Evolutionary conservation across 345 rosid species (phyloP).

Genomic region (Ceriops decandra): DNA sequence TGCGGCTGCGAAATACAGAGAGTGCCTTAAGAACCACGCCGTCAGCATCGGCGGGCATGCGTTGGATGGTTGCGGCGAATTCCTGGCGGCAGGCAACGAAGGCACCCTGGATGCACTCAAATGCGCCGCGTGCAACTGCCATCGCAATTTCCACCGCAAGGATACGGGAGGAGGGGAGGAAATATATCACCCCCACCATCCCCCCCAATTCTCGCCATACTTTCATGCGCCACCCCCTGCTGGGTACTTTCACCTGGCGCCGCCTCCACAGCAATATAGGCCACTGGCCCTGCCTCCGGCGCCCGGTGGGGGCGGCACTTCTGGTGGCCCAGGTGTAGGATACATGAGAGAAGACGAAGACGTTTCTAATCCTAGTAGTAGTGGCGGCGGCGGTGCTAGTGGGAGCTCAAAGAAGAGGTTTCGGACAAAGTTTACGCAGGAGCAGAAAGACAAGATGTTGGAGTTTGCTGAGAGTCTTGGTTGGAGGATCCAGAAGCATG

Average conservation of each 20-base stretch:
- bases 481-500: slow-evolving; percentile 93
- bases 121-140: slow-evolving; percentile 92
- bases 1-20: slow-evolving; percentile 44
- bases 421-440: slow-evolving; percentile 74
- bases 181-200: slow-evolving; percentile 30
- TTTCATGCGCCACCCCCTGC: slow-evolving; percentile 58
- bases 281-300: slow-evolving; percentile 54
- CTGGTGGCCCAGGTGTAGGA: slow-evolving; percentile 23
- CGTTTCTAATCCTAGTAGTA: slow-evolving; percentile 81
- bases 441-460: slow-evolving; percentile 85
- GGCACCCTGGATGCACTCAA: slow-evolving; percentile 65
- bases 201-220: slow-evolving; percentile 58
- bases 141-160: slow-evolving; percentile 90
- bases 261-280: slow-evolving; percentile 37
- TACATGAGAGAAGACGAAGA: slow-evolving; percentile 68
- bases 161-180: slow-evolving; percentile 36
- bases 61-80: slow-evolving; percentile 89
- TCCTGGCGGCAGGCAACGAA: slow-evolving; percentile 80
- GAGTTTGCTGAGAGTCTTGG: slow-evolving; percentile 75
- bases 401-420: slow-evolving; percentile 49
- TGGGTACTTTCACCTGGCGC: slow-evolving; percentile 63
- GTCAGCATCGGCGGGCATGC: slow-evolving; percentile 79
- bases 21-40: slow-evolving; percentile 90
- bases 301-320: slow-evolving; percentile 27
- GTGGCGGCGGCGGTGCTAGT: slow-evolving; percentile 43